Evolutionary conservation across 768 basidiomycete species (phyloP).

Genomic region (Paxillus involutus): DNA sequence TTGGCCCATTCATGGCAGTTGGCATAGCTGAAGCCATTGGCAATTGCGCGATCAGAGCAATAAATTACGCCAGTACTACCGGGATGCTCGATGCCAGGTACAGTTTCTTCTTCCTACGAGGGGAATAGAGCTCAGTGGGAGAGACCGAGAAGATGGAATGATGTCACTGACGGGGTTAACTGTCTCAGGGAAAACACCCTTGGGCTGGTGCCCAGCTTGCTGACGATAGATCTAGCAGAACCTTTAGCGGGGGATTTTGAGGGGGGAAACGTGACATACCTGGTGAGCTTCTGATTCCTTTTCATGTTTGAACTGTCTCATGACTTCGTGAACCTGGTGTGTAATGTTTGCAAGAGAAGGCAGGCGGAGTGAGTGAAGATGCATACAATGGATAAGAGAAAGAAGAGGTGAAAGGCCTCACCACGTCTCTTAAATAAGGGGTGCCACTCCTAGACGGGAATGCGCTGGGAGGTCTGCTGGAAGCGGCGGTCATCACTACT

Average conservation of each 20-base stretch:
- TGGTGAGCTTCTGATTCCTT: conserved; percentile 88
- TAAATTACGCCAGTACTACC: conserved; percentile 70
- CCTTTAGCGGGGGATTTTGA: conserved; percentile 3
- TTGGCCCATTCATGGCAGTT: conserved; percentile 82
- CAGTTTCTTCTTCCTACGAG: conserved; percentile 78
- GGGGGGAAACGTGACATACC: conserved; percentile 35
- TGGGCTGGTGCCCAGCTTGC: conserved; percentile 66
- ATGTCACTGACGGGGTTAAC: conserved; percentile 58
- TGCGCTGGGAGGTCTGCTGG: conserved; percentile 28
- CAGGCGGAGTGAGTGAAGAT: conserved; percentile 28
- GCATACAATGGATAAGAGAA: conserved; percentile 16
- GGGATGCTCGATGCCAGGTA: conserved; percentile 85
- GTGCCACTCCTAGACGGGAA: conserved; percentile 39
- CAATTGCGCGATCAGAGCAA: conserved; percentile 92
- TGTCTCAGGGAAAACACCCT: conserved; percentile 64
- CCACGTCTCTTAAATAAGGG: conserved; percentile 43
- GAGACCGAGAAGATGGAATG: not conserved
- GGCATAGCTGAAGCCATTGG: conserved; percentile 87
- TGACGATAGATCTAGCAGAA: conserved; percentile 68
- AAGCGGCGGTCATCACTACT: conserved; percentile 19
- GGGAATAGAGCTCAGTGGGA: conserved; percentile 4
- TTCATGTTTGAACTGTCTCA: conserved; percentile 70
- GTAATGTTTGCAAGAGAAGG: conserved; percentile 33
- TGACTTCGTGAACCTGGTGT: conserved; percentile 65
- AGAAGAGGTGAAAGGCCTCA: conserved; percentile 20